phyloP scores from a whole-genome alignment of 768 basidiomycete genomes.

The Mycena rosella region DNA sequence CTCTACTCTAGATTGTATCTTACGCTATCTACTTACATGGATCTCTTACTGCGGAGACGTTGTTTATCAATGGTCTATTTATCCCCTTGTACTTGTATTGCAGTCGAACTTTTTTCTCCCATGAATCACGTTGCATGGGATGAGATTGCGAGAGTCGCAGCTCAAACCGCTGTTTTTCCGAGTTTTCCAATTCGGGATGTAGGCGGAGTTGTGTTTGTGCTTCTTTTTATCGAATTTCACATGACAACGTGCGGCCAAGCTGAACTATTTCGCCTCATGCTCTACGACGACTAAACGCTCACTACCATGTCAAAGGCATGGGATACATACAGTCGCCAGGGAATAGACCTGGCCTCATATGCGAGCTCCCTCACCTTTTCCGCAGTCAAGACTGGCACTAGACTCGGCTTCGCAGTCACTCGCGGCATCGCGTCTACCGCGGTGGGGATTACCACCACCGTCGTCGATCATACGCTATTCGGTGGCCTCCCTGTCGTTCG shows the following conservation, averaged over 20 bases:
- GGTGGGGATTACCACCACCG: slow-evolving; percentile 68
- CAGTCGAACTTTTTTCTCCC: slow-evolving; percentile 19
- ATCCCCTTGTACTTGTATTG: slow-evolving; percentile 36
- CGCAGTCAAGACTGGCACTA: slow-evolving; percentile 75
- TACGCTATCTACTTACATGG: slow-evolving; percentile 53
- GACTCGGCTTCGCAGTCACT: slow-evolving; percentile 78
- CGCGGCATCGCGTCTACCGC: slow-evolving; percentile 71
- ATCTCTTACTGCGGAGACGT: slow-evolving; percentile 36
- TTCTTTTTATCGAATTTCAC: not conserved
- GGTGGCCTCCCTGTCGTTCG: slow-evolving; percentile 71
- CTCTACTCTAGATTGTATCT: slow-evolving; percentile 52
- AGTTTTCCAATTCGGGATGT: not conserved
- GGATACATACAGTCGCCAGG: slow-evolving; percentile 67
- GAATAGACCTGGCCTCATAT: slow-evolving; percentile 76
- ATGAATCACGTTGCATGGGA: not conserved
- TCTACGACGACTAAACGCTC: too few species aligned
- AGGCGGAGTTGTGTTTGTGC: not conserved
- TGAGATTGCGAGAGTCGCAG: too few species aligned
- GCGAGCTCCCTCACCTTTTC: slow-evolving; percentile 75
- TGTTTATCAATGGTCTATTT: slow-evolving; percentile 39
- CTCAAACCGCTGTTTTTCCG: too few species aligned
- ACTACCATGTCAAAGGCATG: slow-evolving; percentile 52
- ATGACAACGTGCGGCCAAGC: not conserved
- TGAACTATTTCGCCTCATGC: too few species aligned
- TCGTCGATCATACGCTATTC: slow-evolving; percentile 76